Evolutionary conservation across 371 early-diverging fungal genomes (phyloP).

Genomic region (Mycotypha africana): DNA sequence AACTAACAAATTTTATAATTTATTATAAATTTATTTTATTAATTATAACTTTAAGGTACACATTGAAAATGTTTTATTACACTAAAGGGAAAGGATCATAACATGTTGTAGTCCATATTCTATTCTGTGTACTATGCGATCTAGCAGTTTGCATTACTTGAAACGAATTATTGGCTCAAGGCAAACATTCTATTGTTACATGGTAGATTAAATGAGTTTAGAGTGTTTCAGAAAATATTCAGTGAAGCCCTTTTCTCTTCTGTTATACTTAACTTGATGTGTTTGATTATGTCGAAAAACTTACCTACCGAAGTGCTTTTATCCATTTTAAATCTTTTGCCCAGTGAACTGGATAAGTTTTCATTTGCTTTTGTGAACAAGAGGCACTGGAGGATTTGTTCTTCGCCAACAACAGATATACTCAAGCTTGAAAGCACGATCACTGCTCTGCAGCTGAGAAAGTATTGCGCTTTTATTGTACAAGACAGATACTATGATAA

Average conservation of each 20-base stretch:
- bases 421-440: constrained; percentile 1
- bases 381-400: constrained; percentile 6
- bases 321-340: constrained; percentile 4
- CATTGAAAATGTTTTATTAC: too few species aligned
- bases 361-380: constrained; percentile 13
- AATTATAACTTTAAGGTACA: too few species aligned
- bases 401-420: constrained; percentile 3
- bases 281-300: constrained; percentile 6
- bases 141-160: background rate
- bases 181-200: background rate
- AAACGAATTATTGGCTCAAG: background rate
- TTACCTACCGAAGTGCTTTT: constrained; percentile 5
- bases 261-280: too few species aligned
- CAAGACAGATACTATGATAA: constrained; percentile 6
- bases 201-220: background rate
- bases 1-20: too few species aligned
- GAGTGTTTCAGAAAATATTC: background rate
- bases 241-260: too few species aligned
- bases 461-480: constrained; percentile 6
- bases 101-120: constrained; percentile 1
- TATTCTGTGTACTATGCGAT: background rate
- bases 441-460: constrained; percentile 5
- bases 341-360: constrained; percentile 7
- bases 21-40: too few species aligned
- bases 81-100: constrained; percentile 1